Conservation (phyloP, 495 filamentous ascomycete genomes). For the Rhypophila decipiens region DNA sequence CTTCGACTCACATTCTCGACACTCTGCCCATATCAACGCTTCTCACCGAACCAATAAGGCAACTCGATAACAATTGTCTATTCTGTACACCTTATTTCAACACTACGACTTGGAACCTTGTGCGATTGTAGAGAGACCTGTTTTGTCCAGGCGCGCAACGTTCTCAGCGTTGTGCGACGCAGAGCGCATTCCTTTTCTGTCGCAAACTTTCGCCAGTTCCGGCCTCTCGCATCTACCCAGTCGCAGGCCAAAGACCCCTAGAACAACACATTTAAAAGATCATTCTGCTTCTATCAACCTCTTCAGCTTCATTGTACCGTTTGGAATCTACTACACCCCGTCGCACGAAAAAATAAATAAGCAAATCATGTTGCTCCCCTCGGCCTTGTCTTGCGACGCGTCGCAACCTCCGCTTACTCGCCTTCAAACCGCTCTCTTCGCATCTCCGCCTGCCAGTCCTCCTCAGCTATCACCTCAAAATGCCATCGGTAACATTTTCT, state of each 20-base stretch:
- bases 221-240: slow-evolving; percentile 2
- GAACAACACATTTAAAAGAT: neutral
- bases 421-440: slow-evolving; percentile 53
- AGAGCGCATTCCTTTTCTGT: slow-evolving; percentile 1
- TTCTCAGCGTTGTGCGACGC: neutral
- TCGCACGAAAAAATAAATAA: no score
- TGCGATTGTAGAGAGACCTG: neutral
- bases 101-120: neutral
- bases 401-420: slow-evolving; percentile 40
- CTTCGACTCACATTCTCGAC: neutral
- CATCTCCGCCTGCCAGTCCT: slow-evolving; percentile 57
- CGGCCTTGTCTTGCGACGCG: slow-evolving; percentile 63
- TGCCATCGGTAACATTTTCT: slow-evolving; percentile 54
- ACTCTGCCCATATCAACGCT: no score
- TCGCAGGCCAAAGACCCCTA: neutral
- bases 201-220: slow-evolving; percentile 6
- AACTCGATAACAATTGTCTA: no score
- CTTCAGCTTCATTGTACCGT: no score
- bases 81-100: no score
- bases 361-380: slow-evolving; percentile 63
- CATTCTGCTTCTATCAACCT: no score
- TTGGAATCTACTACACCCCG: no score
- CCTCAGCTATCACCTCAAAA: slow-evolving; percentile 48
- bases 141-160: neutral
- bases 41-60: no score